These are phyloP conservation scores for Puccinia hordei DNA, from an alignment of 1,284 basidiomycete species.

Conservation along the genomic window DNA sequence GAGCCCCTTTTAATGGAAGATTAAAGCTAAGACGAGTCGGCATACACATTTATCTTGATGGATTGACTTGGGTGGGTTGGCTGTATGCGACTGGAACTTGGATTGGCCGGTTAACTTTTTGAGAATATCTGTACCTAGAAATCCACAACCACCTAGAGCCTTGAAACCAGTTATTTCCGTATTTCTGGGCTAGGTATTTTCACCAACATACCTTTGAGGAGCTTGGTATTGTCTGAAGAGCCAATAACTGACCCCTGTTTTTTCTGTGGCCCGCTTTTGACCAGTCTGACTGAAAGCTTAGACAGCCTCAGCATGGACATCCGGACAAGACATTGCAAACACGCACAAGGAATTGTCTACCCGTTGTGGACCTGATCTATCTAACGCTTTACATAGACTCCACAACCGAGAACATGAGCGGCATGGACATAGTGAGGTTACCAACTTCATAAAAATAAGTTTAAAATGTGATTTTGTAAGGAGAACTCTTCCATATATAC, in stretches of 20 bases:
- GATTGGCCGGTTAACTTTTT: neutral
- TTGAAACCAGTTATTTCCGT: neutral
- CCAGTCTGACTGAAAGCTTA: neutral
- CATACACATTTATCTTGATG: neutral
- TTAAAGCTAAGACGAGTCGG: neutral
- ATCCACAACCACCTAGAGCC: neutral
- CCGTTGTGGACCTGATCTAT: too few relatives aligned
- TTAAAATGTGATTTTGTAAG: too few relatives aligned
- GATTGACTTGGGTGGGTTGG: neutral
- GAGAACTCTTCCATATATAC: too few relatives aligned
- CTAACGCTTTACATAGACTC: too few relatives aligned
- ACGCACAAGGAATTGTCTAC: too few relatives aligned
- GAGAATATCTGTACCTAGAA: slow-evolving; percentile 1
- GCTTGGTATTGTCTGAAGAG: neutral
- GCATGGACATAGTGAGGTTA: too few relatives aligned
- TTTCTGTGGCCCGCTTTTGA: neutral
- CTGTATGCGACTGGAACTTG: neutral
- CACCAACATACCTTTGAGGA: neutral
- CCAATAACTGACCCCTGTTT: neutral
- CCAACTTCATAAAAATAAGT: too few relatives aligned
- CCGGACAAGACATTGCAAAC: too few relatives aligned
- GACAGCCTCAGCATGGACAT: neutral
- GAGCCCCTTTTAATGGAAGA: slow-evolving; percentile 7
- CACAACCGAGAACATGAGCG: too few relatives aligned
- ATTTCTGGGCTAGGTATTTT: neutral